These are phyloP conservation scores for Fraxinus sp. DNA, from an alignment of 305 asterid species.

Conservation along the genomic window DNA sequence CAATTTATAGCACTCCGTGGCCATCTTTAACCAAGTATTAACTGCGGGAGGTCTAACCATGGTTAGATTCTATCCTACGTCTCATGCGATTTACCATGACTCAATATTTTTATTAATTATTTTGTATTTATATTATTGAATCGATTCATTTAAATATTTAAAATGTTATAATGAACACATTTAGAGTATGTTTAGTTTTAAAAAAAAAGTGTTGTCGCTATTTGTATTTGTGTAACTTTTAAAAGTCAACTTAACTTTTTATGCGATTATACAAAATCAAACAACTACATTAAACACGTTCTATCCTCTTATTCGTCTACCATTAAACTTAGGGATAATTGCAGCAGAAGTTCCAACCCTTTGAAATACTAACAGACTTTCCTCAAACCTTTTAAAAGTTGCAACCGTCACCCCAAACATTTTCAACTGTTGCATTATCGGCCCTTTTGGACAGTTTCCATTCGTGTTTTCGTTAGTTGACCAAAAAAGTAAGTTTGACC, in stretches of 20 bases:
- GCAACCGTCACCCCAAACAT: too few relatives aligned
- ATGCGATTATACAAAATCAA: neutral
- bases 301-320: neutral
- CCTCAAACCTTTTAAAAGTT: too few relatives aligned
- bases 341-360: too few relatives aligned
- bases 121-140: neutral
- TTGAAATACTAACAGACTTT: too few relatives aligned
- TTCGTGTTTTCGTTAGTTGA: too few relatives aligned
- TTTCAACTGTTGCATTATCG: too few relatives aligned
- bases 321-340: neutral
- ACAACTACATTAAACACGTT: neutral
- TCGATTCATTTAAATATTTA: neutral
- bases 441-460: too few relatives aligned
- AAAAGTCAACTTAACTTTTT: neutral
- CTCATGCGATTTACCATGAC: neutral
- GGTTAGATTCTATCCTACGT: slow-evolving; percentile 29
- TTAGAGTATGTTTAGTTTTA: too few relatives aligned
- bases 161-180: neutral
- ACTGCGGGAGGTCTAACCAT: slow-evolving; percentile 23
- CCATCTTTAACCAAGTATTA: slow-evolving; percentile 4
- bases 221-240: neutral
- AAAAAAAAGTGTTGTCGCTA: neutral
- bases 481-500: too few relatives aligned
- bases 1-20: slow-evolving; percentile 34
- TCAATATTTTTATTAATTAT: too few relatives aligned